These are phyloP conservation scores for Lachnellula willkommii DNA, from an alignment of 2,329 filamentous ascomycete genomes.

Conservation along the genomic window DNA sequence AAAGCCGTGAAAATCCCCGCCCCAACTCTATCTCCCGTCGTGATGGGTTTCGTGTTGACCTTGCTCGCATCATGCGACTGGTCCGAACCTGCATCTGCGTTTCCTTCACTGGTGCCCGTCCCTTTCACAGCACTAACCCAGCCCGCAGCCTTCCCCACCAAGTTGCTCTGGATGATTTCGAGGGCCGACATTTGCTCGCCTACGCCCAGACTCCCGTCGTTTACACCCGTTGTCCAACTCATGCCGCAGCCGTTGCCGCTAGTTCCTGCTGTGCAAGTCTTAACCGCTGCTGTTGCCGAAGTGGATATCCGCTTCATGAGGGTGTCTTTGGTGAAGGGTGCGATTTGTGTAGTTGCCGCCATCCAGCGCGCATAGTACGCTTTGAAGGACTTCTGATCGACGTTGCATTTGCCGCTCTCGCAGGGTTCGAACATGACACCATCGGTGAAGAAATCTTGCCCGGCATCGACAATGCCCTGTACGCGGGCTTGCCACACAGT, in stretches of 20 bases:
- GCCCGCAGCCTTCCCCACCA: constrained; percentile 32
- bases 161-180: constrained; percentile 49
- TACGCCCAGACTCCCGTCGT: constrained; percentile 56
- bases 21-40: constrained; percentile 37
- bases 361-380: constrained; percentile 58
- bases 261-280: constrained; percentile 51
- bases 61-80: neutral
- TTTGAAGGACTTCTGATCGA: constrained; percentile 59
- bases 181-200: constrained; percentile 68
- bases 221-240: constrained; percentile 48
- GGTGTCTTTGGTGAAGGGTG: constrained; percentile 49
- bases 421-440: constrained; percentile 61
- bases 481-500: constrained; percentile 52
- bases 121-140: constrained; percentile 32
- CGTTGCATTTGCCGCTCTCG: constrained; percentile 55
- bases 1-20: constrained; percentile 39
- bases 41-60: constrained; percentile 19
- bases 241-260: constrained; percentile 56
- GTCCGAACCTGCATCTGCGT: constrained; percentile 19
- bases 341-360: constrained; percentile 57
- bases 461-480: constrained; percentile 49
- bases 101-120: constrained; percentile 38
- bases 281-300: constrained; percentile 50
- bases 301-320: constrained; percentile 49
- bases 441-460: constrained; percentile 51